Evolutionary conservation across 352 stramenopile species (phyloP).

Genomic region (Globisporangium abappressorium): DNA sequence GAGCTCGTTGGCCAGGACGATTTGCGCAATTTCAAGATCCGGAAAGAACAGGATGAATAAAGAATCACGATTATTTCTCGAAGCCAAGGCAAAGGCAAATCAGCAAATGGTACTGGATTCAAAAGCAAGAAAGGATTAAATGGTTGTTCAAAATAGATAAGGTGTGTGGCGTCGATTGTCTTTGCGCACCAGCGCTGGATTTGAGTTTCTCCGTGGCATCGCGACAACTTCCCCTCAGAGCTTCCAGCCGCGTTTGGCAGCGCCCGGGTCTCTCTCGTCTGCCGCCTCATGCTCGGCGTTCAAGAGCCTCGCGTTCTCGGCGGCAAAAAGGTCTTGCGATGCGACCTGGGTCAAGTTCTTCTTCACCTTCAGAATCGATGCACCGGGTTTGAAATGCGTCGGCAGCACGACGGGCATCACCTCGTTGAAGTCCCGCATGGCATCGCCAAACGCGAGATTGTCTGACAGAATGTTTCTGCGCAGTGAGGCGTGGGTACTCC

Average conservation of each 20-base stretch:
- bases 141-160: constrained; percentile 20
- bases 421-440: constrained; percentile 92
- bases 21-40: constrained; percentile 74
- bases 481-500: constrained; percentile 28
- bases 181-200: not conserved
- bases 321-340: constrained; percentile 39
- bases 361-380: constrained; percentile 58
- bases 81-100: not conserved
- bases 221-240: constrained; percentile 26
- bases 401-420: constrained; percentile 86
- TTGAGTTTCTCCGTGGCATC: not conserved
- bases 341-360: constrained; percentile 31
- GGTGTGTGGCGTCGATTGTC: not conserved
- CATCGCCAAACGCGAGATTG: constrained; percentile 92
- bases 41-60: constrained; percentile 30
- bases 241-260: constrained; percentile 55
- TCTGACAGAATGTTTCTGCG: constrained; percentile 86
- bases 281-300: constrained; percentile 32
- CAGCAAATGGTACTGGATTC: constrained; percentile 8
- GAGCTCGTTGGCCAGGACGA: constrained; percentile 79
- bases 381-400: constrained; percentile 72
- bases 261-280: constrained; percentile 14
- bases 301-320: constrained; percentile 47
- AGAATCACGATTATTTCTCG: not conserved
- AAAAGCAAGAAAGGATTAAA: constrained; percentile 15